Conservation (phyloP, 495 filamentous ascomycete species). For the Annulohypoxylon maeteangense region DNA sequence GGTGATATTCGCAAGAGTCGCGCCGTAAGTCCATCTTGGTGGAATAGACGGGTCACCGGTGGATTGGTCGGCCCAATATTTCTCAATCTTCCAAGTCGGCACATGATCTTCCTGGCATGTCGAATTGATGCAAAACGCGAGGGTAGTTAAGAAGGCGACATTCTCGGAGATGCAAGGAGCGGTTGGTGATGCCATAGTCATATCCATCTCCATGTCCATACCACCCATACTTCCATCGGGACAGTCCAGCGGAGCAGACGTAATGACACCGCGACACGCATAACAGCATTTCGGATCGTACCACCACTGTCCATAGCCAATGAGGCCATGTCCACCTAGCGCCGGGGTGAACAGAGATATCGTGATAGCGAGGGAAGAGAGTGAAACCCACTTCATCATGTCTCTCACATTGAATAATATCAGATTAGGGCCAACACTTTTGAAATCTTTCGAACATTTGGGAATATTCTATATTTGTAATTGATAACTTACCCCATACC, state of each 20-base stretch:
- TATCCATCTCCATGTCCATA: constrained; percentile 5
- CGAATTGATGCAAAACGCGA: constrained; percentile 32
- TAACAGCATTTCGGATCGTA: constrained; percentile 8
- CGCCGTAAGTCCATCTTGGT: constrained; percentile 19
- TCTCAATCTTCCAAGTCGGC: constrained; percentile 19
- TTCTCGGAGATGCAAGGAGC: constrained; percentile 14
- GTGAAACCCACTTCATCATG: constrained; percentile 10
- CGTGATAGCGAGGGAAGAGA: neutral
- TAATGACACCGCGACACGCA: neutral
- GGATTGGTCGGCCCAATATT: constrained; percentile 24
- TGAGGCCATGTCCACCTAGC: constrained; percentile 11
- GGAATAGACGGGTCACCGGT: constrained; percentile 20
- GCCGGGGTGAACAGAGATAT: constrained; percentile 1
- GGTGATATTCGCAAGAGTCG: constrained; percentile 17
- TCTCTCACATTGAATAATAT: neutral
- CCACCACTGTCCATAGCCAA: constrained; percentile 12
- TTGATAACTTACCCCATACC: neutral
- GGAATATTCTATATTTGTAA: neutral
- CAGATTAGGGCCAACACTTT: neutral
- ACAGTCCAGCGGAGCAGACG: constrained; percentile 1
- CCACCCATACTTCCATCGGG: neutral
- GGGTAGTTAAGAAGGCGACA: constrained; percentile 19
- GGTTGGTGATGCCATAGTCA: constrained; percentile 7
- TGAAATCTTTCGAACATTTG: neutral
- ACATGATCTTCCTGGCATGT: constrained; percentile 9